Conservation (phyloP, 495 filamentous ascomycete species). For the Tuber calosporum region DNA sequence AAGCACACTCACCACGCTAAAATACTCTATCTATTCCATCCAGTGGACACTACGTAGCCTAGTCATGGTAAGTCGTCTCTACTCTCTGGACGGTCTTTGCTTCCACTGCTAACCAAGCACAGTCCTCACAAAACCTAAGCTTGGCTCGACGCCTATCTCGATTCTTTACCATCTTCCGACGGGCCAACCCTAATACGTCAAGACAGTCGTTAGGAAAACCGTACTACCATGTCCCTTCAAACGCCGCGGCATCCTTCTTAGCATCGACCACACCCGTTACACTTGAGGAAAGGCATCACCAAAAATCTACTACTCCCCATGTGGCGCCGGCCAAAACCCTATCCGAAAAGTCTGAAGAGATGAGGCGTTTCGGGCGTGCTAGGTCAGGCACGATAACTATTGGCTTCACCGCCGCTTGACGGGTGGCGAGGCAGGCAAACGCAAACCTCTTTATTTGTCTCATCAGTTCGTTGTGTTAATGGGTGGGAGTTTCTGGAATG, state of each 20-base stretch:
- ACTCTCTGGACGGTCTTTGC: neutral
- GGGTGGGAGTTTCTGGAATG: neutral
- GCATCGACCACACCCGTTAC: neutral
- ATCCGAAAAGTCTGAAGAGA: neutral
- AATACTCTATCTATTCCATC: neutral
- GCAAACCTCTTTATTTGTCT: neutral
- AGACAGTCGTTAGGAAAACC: neutral
- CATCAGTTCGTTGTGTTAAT: neutral
- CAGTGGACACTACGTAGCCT: neutral
- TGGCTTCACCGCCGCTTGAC: neutral
- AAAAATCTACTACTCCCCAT: neutral
- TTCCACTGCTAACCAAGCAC: neutral
- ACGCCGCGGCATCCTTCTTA: neutral
- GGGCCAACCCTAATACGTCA: neutral
- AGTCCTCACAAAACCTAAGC: neutral
- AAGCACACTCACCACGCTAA: neutral
- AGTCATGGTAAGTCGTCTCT: neutral
- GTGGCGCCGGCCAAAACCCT: neutral
- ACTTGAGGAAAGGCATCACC: neutral
- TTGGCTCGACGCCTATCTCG: neutral
- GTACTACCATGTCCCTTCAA: neutral
- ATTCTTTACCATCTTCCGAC: no score
- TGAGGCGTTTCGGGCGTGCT: neutral
- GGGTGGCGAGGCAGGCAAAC: neutral
- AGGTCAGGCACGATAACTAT: neutral